A percentile compares a stretch with the other conserved stretches of the same genome.
Conservation (phyloP, 1,284 basidiomycete genomes). For the Psilocybe mexicana region DNA sequence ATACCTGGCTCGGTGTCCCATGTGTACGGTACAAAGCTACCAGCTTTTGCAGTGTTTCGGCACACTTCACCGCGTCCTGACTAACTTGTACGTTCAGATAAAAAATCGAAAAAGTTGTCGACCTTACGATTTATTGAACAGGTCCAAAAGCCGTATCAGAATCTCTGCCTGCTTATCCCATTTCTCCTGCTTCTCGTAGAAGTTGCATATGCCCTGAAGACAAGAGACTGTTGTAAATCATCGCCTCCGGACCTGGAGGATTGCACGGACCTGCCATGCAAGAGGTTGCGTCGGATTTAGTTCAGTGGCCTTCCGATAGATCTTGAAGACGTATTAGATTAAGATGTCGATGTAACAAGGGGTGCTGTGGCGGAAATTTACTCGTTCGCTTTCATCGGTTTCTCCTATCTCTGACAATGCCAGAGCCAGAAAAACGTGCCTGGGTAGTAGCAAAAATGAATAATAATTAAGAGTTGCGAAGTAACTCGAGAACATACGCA, state of each 20-base stretch:
- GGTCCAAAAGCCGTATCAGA: conserved; percentile 52
- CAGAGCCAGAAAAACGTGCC: conserved; percentile 82
- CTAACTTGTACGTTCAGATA: conserved; percentile 38
- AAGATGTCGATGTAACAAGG: neutral
- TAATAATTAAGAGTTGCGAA: neutral
- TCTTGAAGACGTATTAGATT: conserved; percentile 42
- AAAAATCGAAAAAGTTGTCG: neutral
- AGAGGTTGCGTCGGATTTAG: conserved; percentile 63
- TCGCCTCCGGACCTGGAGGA: neutral
- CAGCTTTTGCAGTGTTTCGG: conserved; percentile 77
- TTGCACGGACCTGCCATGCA: conserved; percentile 70
- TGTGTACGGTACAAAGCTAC: conserved; percentile 64
- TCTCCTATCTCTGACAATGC: conserved; percentile 75
- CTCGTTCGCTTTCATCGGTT: conserved; percentile 78
- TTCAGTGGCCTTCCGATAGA: conserved; percentile 74
- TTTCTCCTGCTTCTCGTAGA: conserved; percentile 64
- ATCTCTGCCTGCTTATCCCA: conserved; percentile 64
- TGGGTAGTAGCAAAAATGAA: conserved; percentile 30
- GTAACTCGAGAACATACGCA: conserved; percentile 54
- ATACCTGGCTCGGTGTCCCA: conserved; percentile 62
- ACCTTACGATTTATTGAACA: conserved; percentile 63
- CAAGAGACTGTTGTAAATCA: neutral
- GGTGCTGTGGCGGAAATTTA: conserved; percentile 40
- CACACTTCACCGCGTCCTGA: conserved; percentile 77
- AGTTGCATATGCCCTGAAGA: conserved; percentile 66